phyloP scores from a whole-genome alignment of 441 rosid genomes.

The Theobroma grandiflorum region DNA sequence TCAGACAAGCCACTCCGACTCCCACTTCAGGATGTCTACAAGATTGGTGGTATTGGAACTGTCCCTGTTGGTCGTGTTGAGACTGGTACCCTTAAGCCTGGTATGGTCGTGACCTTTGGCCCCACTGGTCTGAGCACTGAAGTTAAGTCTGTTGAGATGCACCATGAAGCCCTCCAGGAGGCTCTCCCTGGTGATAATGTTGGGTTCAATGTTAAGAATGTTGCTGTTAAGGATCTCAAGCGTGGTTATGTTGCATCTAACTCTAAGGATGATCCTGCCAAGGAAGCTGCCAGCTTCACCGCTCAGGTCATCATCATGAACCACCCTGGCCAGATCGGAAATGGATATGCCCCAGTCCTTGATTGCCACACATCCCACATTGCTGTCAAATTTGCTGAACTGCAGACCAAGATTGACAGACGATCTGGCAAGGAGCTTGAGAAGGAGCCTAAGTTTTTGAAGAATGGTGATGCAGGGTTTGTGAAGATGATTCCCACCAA shows the following conservation, averaged over 20 bases:
- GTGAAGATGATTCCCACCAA: conserved; percentile 69
- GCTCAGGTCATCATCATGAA: conserved; percentile 63
- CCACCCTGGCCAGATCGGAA: conserved; percentile 67
- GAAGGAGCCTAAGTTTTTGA: conserved; percentile 76
- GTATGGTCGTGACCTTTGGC: conserved; percentile 58
- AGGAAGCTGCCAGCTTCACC: conserved; percentile 60
- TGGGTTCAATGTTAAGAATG: conserved; percentile 79
- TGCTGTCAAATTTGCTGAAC: conserved; percentile 68
- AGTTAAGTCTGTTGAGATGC: conserved; percentile 60
- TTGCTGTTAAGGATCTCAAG: conserved; percentile 86
- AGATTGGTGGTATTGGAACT: conserved; percentile 60
- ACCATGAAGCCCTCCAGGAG: conserved; percentile 51
- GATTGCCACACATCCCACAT: conserved; percentile 78
- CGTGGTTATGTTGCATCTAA: conserved; percentile 80
- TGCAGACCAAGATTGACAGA: conserved; percentile 74
- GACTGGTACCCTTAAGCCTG: conserved; percentile 62
- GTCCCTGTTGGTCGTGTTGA: conserved; percentile 68
- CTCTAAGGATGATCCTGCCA: conserved; percentile 82
- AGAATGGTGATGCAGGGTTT: conserved; percentile 73
- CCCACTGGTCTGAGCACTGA: conserved; percentile 54
- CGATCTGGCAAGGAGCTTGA: conserved; percentile 66
- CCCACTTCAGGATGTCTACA: conserved; percentile 61
- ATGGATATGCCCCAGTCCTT: conserved; percentile 73
- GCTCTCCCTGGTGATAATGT: conserved; percentile 68
- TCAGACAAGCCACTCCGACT: conserved; percentile 61